phyloP scores from a whole-genome alignment of 1,284 basidiomycete genomes.

The Malassezia psittaci region DNA sequence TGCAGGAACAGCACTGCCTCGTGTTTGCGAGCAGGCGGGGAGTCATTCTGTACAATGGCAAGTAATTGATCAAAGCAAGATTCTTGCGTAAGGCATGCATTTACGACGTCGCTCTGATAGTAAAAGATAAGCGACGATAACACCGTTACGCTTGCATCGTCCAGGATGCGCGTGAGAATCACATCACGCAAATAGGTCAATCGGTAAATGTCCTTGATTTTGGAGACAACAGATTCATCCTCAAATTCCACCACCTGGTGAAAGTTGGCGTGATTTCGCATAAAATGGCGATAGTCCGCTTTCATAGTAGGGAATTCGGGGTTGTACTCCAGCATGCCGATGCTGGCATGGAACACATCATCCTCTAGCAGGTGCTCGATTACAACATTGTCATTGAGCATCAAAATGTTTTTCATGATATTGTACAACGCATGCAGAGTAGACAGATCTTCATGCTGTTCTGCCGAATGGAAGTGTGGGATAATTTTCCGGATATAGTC shows the following conservation, averaged over 20 bases:
- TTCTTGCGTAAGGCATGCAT: slow-evolving; percentile 70
- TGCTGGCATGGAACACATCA: slow-evolving; percentile 78
- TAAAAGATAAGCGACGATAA: slow-evolving; percentile 95
- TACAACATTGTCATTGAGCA: slow-evolving; percentile 86
- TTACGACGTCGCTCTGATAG: slow-evolving; percentile 97
- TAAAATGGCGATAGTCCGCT: slow-evolving; percentile 89
- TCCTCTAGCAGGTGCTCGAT: slow-evolving; percentile 93
- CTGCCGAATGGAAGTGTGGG: slow-evolving; percentile 72
- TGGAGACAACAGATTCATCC: slow-evolving; percentile 37
- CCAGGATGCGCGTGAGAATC: slow-evolving; percentile 81
- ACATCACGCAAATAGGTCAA: slow-evolving; percentile 96
- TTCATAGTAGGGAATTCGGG: slow-evolving; percentile 91
- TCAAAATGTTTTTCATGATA: slow-evolving; percentile 89
- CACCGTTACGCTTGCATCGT: slow-evolving; percentile 93
- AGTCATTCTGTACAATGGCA: slow-evolving; percentile 48
- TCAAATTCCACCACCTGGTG: slow-evolving; percentile 42
- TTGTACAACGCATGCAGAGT: slow-evolving; percentile 81
- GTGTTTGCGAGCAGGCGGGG: slow-evolving; percentile 17
- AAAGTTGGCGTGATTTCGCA: slow-evolving; percentile 68
- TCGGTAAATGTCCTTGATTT: slow-evolving; percentile 92
- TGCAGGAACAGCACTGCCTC: slow-evolving; percentile 62
- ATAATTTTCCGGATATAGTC: slow-evolving; percentile 80
- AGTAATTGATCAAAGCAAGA: slow-evolving; percentile 69
- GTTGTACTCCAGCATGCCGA: slow-evolving; percentile 96
- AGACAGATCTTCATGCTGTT: slow-evolving; percentile 78